Base-by-base conservation (phyloP, 495 filamentous ascomycete species). In the Talaromyces adpressus region DNA sequence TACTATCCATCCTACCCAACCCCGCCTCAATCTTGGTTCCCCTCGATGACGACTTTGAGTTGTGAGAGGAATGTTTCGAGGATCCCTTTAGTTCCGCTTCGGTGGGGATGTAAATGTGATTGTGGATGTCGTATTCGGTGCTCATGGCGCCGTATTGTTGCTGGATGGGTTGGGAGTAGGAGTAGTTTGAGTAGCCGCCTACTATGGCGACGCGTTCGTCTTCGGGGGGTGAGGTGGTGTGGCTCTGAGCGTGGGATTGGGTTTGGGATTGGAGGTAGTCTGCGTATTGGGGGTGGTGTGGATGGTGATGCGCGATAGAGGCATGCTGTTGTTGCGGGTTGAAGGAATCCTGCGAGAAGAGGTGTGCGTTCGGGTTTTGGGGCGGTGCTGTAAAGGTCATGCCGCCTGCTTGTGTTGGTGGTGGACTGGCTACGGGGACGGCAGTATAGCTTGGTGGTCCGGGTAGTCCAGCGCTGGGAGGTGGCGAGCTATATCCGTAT, bases 91-190 rank as follows among this genome's bases (percentile, higher is more conserved):
- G 76, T 68, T 91, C 89, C 16, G 74, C 77, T 70, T 91, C 86
- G 1, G 87, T 90, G 8, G 92, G 91, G 61, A 87, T 73, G 67
- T 94, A 96, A 12, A 89, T 71, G 73, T 94, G 91, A 63, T 81
- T 84, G 71, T 96, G 92, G 30, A 93, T 82, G 36, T 78, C 70
- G 67, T 91, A 92, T 41, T 88, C 84, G 18, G 61, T 75, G 32
- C 71, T 64, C 2, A 68, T 36, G 25, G 63, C 65, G 12, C 71
- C 63, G 36, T 66, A 70, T 36, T 79, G 73, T 32, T 68, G 72
- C 62, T 66, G 74, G 36, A 72, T 73, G 14, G 71, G 39, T 66
- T 73, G 73, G 22, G 68, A 71, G 70, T 90, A 87, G 18, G 77
- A 79, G 64, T 81, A 87, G 29, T 82, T 78, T 14, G 87, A 79